Percentiles rank a stretch among this genome's conserved stretches.
phyloP scores from a whole-genome alignment of 495 filamentous ascomycete species.

The Podospora didyma region DNA sequence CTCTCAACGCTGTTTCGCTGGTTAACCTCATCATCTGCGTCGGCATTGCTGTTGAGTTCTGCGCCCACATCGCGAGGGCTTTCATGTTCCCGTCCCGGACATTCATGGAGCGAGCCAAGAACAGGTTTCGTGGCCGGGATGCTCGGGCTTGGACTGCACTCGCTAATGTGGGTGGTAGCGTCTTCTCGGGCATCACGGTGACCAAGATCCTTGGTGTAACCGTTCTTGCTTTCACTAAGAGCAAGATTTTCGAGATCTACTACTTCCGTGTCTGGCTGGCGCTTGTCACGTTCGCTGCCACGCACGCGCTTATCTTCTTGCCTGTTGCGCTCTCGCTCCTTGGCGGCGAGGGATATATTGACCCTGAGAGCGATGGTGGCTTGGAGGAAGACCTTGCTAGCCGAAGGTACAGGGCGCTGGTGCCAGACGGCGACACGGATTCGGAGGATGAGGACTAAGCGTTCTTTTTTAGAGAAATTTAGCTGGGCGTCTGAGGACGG shows the following conservation, averaged over 20 bases:
- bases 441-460: slow-evolving; percentile 33
- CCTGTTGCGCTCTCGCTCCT: slow-evolving; percentile 84
- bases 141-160: slow-evolving; percentile 86
- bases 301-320: slow-evolving; percentile 85
- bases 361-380: slow-evolving; percentile 78
- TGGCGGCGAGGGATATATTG: slow-evolving; percentile 83
- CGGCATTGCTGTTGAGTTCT: slow-evolving; percentile 94
- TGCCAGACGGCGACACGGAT: slow-evolving; percentile 37
- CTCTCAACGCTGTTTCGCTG: slow-evolving; percentile 93
- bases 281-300: slow-evolving; percentile 81
- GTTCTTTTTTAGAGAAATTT: too few species aligned
- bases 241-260: slow-evolving; percentile 99
- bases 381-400: slow-evolving; percentile 74
- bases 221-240: slow-evolving; percentile 89
- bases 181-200: slow-evolving; percentile 93
- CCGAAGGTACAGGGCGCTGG: slow-evolving; percentile 40
- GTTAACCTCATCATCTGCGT: slow-evolving; percentile 97
- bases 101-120: slow-evolving; percentile 70
- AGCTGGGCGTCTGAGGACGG: too few species aligned
- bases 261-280: slow-evolving; percentile 97
- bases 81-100: slow-evolving; percentile 85
- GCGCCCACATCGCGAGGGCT: slow-evolving; percentile 91
- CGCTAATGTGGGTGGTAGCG: slow-evolving; percentile 87
- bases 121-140: slow-evolving; percentile 68
- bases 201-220: slow-evolving; percentile 91